A percentile compares a stretch with the other conserved stretches of the same genome.
Evolutionary conservation across 345 rosid genomes (phyloP).

Genomic region (Populus pruinosa): DNA sequence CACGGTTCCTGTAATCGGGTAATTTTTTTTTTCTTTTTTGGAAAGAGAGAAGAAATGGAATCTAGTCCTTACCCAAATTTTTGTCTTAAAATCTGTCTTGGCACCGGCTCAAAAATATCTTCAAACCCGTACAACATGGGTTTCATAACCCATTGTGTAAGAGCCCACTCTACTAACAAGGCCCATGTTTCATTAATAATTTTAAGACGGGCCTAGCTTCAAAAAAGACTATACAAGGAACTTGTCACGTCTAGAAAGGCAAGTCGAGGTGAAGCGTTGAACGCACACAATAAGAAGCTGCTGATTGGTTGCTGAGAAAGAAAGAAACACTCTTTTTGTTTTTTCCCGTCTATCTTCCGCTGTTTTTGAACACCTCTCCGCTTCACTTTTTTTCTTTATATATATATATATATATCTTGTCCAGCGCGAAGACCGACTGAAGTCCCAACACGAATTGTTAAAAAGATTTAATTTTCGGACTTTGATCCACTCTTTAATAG

Average conservation of each 20-base stretch:
- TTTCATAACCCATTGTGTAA: background rate
- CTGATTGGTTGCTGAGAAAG: background rate
- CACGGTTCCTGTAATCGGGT: too few species aligned
- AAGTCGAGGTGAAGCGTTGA: background rate
- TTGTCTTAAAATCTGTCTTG: too few species aligned
- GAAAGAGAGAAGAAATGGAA: too few species aligned
- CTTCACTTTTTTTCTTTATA: background rate
- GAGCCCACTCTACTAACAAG: background rate
- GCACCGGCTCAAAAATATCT: too few species aligned
- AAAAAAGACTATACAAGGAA: background rate
- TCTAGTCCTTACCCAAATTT: too few species aligned
- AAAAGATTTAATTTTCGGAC: background rate
- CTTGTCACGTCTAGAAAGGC: background rate
- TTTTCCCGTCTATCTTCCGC: background rate
- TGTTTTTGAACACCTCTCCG: background rate
- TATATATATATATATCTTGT: too few species aligned
- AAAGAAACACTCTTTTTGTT: background rate
- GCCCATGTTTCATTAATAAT: background rate
- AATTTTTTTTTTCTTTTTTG: too few species aligned
- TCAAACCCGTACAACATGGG: background rate
- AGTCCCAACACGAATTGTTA: background rate
- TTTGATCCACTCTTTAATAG: background rate
- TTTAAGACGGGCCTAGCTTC: background rate
- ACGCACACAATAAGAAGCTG: background rate
- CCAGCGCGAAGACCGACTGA: too few species aligned